Conservation (phyloP, 2,329 filamentous ascomycete genomes). For the Chrysosphaeria jannelii region DNA sequence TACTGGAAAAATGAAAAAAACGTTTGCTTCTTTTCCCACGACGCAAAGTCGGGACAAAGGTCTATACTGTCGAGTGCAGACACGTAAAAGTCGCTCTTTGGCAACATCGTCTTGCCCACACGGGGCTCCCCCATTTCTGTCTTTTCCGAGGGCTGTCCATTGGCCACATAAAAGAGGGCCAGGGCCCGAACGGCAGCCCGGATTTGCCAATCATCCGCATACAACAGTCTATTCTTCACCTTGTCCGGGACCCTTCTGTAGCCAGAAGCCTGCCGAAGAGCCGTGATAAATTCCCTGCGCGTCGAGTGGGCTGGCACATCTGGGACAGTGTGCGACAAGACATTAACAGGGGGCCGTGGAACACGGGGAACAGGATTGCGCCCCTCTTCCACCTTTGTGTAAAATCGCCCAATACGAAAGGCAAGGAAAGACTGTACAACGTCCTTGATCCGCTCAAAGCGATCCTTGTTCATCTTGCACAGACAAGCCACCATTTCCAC, state of each 20-base stretch:
- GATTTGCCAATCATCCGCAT: conserved; percentile 72
- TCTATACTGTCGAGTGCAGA: conserved; percentile 67
- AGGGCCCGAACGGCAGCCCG: conserved; percentile 54
- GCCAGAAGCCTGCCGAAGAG: no score
- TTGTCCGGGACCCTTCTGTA: no score
- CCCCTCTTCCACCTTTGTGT: conserved; percentile 36
- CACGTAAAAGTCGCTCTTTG: conserved; percentile 68
- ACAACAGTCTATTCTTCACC: conserved; percentile 26
- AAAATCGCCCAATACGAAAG: conserved; percentile 44
- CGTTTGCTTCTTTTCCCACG: conserved; percentile 46
- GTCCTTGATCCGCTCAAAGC: conserved; percentile 47
- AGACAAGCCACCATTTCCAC: conserved; percentile 54
- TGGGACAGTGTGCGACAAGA: no score
- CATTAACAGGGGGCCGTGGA: no score
- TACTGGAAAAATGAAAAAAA: conserved; percentile 82
- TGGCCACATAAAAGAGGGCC: conserved; percentile 55
- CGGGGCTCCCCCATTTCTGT: conserved; percentile 13
- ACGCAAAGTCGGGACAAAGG: conserved; percentile 58
- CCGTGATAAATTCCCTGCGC: no score
- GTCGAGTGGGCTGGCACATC: no score
- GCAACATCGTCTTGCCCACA: conserved; percentile 30
- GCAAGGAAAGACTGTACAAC: conserved; percentile 52
- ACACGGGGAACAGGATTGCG: no score
- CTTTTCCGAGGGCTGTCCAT: no score
- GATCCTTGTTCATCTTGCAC: conserved; percentile 31